These are phyloP conservation scores for Aspergillus sp. DNA, from an alignment of 2,329 filamentous ascomycete genomes.

Conservation along the genomic window DNA sequence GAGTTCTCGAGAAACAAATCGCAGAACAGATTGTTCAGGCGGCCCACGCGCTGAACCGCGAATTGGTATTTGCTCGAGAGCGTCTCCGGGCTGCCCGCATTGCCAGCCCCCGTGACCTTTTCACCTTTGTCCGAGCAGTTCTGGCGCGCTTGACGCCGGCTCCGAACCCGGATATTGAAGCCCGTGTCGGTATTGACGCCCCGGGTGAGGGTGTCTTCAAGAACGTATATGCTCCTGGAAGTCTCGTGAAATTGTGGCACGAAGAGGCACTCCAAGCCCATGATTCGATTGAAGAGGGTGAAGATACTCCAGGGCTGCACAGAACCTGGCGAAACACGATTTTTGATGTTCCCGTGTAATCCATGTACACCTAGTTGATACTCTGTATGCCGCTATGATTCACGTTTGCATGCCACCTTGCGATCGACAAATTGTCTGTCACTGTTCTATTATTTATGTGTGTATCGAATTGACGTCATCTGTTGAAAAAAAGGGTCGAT, in stretches of 20 bases:
- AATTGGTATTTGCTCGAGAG: slow-evolving; percentile 85
- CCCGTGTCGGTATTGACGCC: slow-evolving; percentile 70
- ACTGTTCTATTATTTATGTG: neutral
- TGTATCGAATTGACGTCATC: no score
- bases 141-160: slow-evolving; percentile 73
- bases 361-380: neutral
- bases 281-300: slow-evolving; percentile 73
- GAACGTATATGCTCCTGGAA: slow-evolving; percentile 85
- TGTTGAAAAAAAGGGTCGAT: no score
- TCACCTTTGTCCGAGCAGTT: slow-evolving; percentile 82
- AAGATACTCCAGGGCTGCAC: slow-evolving; percentile 59
- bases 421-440: neutral
- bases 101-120: slow-evolving; percentile 75
- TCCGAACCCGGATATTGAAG: slow-evolving; percentile 76
- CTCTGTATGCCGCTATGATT: neutral
- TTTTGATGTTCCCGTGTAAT: slow-evolving; percentile 60
- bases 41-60: slow-evolving; percentile 76
- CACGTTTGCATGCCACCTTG: neutral
- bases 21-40: slow-evolving; percentile 71
- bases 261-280: slow-evolving; percentile 72
- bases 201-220: slow-evolving; percentile 71
- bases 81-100: slow-evolving; percentile 84
- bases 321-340: slow-evolving; percentile 79
- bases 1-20: slow-evolving; percentile 78
- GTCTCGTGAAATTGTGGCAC: slow-evolving; percentile 87